phyloP scores from a whole-genome alignment of 176 grass and related monocot genomes.

The Thalia dealbata region DNA sequence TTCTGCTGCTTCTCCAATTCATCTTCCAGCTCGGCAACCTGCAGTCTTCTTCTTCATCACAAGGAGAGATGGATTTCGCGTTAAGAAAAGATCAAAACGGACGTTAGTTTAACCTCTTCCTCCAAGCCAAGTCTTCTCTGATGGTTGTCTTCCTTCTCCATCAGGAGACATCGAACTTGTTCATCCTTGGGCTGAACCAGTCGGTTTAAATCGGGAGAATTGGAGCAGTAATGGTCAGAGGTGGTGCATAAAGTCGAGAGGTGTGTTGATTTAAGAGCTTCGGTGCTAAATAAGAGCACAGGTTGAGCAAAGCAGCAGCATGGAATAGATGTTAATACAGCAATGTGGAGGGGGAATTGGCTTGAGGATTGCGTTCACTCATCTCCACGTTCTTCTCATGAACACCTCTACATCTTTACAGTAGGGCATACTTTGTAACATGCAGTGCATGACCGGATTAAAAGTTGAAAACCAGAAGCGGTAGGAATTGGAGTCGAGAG shows the following conservation, averaged over 20 bases:
- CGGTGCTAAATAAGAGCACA: conserved; percentile 1
- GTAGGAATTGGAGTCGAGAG: conserved; percentile 13
- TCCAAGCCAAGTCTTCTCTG: conserved; percentile 45
- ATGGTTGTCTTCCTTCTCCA: conserved; percentile 42
- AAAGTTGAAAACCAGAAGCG: conserved; percentile 34
- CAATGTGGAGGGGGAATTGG: background rate
- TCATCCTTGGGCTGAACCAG: conserved; percentile 17
- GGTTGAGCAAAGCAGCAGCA: background rate
- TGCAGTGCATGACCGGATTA: conserved; percentile 46
- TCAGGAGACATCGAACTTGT: conserved; percentile 64
- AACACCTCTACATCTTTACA: conserved; percentile 7
- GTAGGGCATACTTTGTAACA: conserved; percentile 3
- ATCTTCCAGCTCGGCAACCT: conserved; percentile 62
- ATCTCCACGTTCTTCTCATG: conserved; percentile 8
- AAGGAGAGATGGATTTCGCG: too few species aligned
- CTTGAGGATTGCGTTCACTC: conserved; percentile 20
- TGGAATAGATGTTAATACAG: background rate
- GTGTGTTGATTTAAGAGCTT: conserved; percentile 52
- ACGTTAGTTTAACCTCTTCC: conserved; percentile 30
- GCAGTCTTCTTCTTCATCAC: background rate
- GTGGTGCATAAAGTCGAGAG: conserved; percentile 30
- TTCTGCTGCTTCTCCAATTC: conserved; percentile 59
- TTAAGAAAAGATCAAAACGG: background rate
- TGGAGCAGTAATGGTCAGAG: conserved; percentile 31
- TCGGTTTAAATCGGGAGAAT: conserved; percentile 24